Conservation (phyloP, 495 filamentous ascomycete species). For the Sordaria brevicollis region DNA sequence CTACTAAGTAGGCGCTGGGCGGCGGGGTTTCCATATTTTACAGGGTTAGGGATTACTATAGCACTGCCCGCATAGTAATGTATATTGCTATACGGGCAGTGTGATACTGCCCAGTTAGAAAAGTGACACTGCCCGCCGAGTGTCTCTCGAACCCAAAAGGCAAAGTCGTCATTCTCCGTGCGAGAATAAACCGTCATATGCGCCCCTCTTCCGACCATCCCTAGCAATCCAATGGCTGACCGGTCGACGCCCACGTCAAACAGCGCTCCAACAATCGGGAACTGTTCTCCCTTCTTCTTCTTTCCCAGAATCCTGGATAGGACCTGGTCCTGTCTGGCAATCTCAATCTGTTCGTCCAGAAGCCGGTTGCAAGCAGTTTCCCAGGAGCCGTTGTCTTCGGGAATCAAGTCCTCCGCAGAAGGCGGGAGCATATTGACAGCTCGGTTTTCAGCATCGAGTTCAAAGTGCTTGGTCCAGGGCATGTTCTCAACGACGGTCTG, state of each 20-base stretch:
- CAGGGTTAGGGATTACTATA: no score
- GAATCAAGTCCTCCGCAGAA: neutral
- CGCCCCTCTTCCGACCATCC: constrained; percentile 37
- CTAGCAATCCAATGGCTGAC: constrained; percentile 26
- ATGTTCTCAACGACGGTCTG: neutral
- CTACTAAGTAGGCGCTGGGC: no score
- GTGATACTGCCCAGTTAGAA: no score
- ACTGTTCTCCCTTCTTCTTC: neutral
- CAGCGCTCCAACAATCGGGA: neutral
- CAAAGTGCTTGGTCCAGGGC: neutral
- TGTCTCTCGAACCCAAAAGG: no score
- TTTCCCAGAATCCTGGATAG: neutral
- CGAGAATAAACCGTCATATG: constrained; percentile 39
- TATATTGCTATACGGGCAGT: no score
- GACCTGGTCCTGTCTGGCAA: neutral
- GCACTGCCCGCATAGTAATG: no score
- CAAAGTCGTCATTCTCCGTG: neutral
- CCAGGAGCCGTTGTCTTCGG: neutral
- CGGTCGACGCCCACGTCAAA: neutral
- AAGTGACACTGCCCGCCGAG: no score
- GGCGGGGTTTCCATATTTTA: no score
- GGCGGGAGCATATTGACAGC: neutral
- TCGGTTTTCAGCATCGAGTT: neutral
- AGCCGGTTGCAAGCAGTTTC: neutral
- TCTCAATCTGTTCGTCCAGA: neutral